Conservation (phyloP, 2,329 filamentous ascomycete species). For the Neonectria ditissima region DNA sequence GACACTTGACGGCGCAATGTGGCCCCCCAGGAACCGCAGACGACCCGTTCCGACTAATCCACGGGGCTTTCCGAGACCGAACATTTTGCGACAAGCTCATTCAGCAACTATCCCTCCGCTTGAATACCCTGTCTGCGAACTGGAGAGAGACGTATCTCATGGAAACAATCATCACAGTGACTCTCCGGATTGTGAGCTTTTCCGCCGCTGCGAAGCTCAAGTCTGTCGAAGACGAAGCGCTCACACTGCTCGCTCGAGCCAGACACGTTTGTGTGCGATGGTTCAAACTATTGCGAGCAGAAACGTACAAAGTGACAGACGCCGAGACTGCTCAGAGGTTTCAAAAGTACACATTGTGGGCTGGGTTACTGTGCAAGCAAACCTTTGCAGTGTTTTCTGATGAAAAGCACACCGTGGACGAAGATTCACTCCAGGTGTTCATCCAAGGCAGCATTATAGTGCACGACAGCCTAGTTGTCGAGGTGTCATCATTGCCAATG, state of each 20-base stretch:
- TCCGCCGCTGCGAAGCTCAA: slow-evolving; percentile 22
- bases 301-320: slow-evolving; percentile 56
- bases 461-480: slow-evolving; percentile 42
- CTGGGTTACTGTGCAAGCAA: slow-evolving; percentile 66
- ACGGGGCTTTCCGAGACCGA: slow-evolving; percentile 62
- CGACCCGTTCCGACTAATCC: slow-evolving; percentile 55
- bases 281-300: slow-evolving; percentile 59
- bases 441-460: slow-evolving; percentile 42
- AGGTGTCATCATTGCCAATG: slow-evolving; percentile 31
- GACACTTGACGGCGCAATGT: slow-evolving; percentile 63
- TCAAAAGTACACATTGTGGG: slow-evolving; percentile 61
- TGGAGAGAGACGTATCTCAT: slow-evolving; percentile 71
- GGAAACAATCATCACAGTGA: slow-evolving; percentile 67
- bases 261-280: slow-evolving; percentile 59
- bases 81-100: slow-evolving; percentile 62
- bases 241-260: slow-evolving; percentile 27
- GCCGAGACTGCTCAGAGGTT: slow-evolving; percentile 50
- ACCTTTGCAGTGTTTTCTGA: slow-evolving; percentile 45
- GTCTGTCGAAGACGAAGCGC: slow-evolving; percentile 3
- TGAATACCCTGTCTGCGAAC: slow-evolving; percentile 63
- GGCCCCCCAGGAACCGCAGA: slow-evolving; percentile 57
- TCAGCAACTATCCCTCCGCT: slow-evolving; percentile 56
- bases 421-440: slow-evolving; percentile 28
- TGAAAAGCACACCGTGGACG: slow-evolving; percentile 17
- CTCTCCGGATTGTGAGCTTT: slow-evolving; percentile 53